Base-by-base conservation (phyloP, 148 eudicot species). In the Nepenthes gracilis region DNA sequence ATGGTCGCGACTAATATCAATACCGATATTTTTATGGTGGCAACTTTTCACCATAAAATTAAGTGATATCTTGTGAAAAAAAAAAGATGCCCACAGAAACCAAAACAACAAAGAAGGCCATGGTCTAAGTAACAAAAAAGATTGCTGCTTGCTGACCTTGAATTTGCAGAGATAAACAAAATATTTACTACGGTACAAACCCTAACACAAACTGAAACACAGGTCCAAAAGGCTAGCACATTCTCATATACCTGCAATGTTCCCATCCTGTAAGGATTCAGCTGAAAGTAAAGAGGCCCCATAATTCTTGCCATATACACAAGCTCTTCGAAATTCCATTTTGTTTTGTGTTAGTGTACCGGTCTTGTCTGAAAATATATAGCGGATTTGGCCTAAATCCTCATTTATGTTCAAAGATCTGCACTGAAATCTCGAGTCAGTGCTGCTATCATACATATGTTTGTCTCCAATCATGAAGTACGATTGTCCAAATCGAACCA, bases 401-500 rank as follows among this genome's bases (percentile, higher is more conserved):
- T 91, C 97, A 75, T 91, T 87, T 65, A 91, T 91, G 80, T 88
- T 91, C 79, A 91, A 71, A 61, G 97, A 87, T 78, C 97, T 85
- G 77, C 97, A 91, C 76, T 91, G 97, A 71, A 91, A 87, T 77
- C 96, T 80, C 35, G 97, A 80, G 72, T 80, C 60, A 35, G 73
- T 74, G 67, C 60, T 75, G 48, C 71, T 77, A 45, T 80, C 85
- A 70, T 83, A 88, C 97, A 91, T 87, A 64, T 85, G 83, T 68
- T 51, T 72, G 67, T 91, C 97, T 49, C 84, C 96, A 72, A 91
- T 88, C 96, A 91, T 91, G 80, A 91, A 91, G 82, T 85, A 91
- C 32, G 97, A 91, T 54, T 91, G 97, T 38, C 97, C 97, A 70
- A 91, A 63, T 55, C 97, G 82, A 66, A 91, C 96, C 83, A 91